Conservation (phyloP, 768 basidiomycete genomes). For the Xerocomellus intermedius region DNA sequence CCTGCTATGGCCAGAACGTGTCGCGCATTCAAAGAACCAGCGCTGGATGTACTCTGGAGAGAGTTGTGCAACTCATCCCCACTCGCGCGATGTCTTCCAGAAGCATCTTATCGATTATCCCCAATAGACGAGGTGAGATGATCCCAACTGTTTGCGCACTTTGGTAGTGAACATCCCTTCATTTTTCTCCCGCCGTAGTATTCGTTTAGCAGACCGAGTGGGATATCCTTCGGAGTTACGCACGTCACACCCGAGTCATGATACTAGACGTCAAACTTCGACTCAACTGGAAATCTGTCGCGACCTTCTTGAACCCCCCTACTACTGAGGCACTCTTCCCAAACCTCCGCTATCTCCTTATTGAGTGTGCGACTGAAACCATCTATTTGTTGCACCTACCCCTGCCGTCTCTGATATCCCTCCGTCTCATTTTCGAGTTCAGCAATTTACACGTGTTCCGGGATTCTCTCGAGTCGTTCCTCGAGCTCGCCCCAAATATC, state of each 20-base stretch:
- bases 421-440: not conserved
- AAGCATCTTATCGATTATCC: not conserved
- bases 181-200: not conserved
- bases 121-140: not conserved
- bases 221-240: not conserved
- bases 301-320: not conserved
- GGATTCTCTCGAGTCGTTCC: not conserved
- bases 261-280: not conserved
- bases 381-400: not conserved
- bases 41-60: not conserved
- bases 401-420: not conserved
- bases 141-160: not conserved
- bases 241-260: not conserved
- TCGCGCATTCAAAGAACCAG: not conserved
- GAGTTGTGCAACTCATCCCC: not conserved
- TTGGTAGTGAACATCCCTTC: not conserved
- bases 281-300: not conserved
- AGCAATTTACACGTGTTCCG: not conserved
- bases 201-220: not conserved
- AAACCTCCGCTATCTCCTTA: not conserved
- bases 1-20: not conserved
- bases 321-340: not conserved
- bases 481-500: not conserved
- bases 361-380: not conserved
- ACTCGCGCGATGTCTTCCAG: not conserved